A percentile compares a stretch with the other conserved stretches of the same genome.
Conservation (phyloP, 2,329 filamentous ascomycete genomes). For the Coniochaeta sp. region DNA sequence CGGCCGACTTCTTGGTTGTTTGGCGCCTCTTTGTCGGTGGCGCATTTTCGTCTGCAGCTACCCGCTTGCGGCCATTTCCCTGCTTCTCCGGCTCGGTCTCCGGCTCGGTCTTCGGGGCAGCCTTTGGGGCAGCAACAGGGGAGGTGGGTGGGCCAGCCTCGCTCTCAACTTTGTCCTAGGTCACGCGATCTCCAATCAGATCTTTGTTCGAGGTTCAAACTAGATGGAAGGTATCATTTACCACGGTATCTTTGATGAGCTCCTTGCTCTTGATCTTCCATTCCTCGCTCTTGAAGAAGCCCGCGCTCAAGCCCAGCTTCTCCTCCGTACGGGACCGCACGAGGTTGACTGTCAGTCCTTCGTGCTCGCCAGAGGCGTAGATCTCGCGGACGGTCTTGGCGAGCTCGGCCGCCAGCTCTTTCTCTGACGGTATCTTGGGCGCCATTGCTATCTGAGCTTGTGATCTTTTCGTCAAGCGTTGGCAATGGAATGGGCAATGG, state of each 20-base stretch:
- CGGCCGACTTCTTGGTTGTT: constrained; percentile 1
- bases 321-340: constrained; percentile 46
- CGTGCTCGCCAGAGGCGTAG: constrained; percentile 32
- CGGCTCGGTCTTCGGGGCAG: no score
- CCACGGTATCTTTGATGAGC: constrained; percentile 47
- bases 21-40: constrained; percentile 11
- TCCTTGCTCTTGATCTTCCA: constrained; percentile 55
- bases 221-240: constrained; percentile 23
- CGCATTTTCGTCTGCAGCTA: constrained; percentile 15
- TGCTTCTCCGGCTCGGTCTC: background rate
- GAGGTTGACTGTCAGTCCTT: constrained; percentile 47
- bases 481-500: background rate
- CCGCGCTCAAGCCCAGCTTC: constrained; percentile 37
- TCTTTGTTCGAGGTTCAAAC: background rate
- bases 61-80: constrained; percentile 22
- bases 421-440: background rate
- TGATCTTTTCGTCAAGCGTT: background rate
- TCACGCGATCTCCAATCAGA: constrained; percentile 7
- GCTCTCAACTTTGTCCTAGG: constrained; percentile 8
- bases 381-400: constrained; percentile 37
- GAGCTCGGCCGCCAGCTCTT: constrained; percentile 24
- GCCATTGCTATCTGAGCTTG: background rate
- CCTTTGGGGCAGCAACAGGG: constrained; percentile 6
- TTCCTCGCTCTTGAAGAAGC: constrained; percentile 38
- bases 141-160: constrained; percentile 1